Percentiles rank a stretch among this genome's conserved stretches.
Conservation (phyloP, 2,329 filamentous ascomycete species). For the Penicillium olsonii region DNA sequence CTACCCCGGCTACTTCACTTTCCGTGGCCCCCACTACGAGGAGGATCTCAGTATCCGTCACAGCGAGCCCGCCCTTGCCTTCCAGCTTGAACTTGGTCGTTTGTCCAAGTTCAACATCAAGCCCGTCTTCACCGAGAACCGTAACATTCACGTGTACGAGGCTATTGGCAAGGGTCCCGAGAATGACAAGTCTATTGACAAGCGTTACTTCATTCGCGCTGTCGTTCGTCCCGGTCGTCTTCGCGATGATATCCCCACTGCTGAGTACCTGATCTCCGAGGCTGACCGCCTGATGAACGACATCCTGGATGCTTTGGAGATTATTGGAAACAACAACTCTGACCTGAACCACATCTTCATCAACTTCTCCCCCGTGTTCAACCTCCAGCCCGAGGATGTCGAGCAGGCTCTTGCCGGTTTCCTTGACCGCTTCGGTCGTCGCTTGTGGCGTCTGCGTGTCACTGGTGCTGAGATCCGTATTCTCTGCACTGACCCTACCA, state of each 20-base stretch:
- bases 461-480: constrained; percentile 98
- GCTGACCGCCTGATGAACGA: constrained; percentile 96
- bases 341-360: constrained; percentile 99
- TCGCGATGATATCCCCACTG: constrained; percentile 96
- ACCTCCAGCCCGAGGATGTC: constrained; percentile 83
- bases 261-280: constrained; percentile 96
- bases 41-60: constrained; percentile 97
- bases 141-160: constrained; percentile 99
- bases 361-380: constrained; percentile 98
- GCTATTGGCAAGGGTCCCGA: constrained; percentile 92
- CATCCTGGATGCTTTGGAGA: constrained; percentile 95
- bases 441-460: constrained; percentile 94
- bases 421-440: constrained; percentile 91
- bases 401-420: constrained; percentile 93
- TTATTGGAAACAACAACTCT: constrained; percentile 98
- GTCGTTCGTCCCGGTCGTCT: constrained; percentile 92
- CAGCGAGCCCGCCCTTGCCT: constrained; percentile 92
- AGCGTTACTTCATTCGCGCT: constrained; percentile 97
- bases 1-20: constrained; percentile 97
- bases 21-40: constrained; percentile 85
- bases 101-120: constrained; percentile 97
- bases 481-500: constrained; percentile 87
- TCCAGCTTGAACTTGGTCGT: constrained; percentile 95
- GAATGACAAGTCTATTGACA: constrained; percentile 69
- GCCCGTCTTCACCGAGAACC: constrained; percentile 97